phyloP scores from a whole-genome alignment of 2,329 filamentous ascomycete genomes.

The Pezicula rhizophila region DNA sequence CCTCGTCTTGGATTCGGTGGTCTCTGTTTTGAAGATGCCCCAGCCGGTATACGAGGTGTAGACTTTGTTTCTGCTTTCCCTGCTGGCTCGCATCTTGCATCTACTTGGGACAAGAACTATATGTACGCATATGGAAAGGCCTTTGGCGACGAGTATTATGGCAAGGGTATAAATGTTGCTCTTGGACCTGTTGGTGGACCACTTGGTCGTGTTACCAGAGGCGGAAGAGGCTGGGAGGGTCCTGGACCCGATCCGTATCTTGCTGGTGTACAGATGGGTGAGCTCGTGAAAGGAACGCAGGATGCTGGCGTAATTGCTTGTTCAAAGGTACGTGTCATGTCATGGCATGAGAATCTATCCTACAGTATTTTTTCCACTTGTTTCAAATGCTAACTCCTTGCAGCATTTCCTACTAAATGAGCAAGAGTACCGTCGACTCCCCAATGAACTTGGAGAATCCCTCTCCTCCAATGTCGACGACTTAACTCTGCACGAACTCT shows the following conservation, averaged over 20 bases:
- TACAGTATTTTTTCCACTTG: conserved; percentile 31
- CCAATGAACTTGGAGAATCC: conserved; percentile 40
- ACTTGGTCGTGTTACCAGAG: conserved; percentile 57
- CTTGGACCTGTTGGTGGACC: conserved; percentile 58
- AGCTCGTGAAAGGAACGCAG: conserved; percentile 54
- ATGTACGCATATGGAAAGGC: conserved; percentile 61
- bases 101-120: conserved; percentile 67
- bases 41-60: conserved; percentile 22
- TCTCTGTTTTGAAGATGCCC: conserved; percentile 23
- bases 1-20: conserved; percentile 19
- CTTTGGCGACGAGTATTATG: conserved; percentile 71
- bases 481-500: conserved; percentile 67
- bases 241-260: conserved; percentile 31
- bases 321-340: conserved; percentile 49
- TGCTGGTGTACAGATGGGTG: conserved; percentile 54
- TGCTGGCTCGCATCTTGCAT: conserved; percentile 57
- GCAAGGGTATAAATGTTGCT: conserved; percentile 72
- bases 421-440: conserved; percentile 45
- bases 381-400: conserved; percentile 23
- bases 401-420: conserved; percentile 69
- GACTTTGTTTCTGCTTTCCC: conserved; percentile 61
- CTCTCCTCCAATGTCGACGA: conserved; percentile 74
- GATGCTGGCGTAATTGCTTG: conserved; percentile 40
- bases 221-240: conserved; percentile 60
- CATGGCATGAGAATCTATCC: not conserved